A percentile compares a stretch with the other conserved stretches of the same genome.
Conservation (phyloP, 352 stramenopile genomes). For the Globisporangium cylindrosporum region DNA sequence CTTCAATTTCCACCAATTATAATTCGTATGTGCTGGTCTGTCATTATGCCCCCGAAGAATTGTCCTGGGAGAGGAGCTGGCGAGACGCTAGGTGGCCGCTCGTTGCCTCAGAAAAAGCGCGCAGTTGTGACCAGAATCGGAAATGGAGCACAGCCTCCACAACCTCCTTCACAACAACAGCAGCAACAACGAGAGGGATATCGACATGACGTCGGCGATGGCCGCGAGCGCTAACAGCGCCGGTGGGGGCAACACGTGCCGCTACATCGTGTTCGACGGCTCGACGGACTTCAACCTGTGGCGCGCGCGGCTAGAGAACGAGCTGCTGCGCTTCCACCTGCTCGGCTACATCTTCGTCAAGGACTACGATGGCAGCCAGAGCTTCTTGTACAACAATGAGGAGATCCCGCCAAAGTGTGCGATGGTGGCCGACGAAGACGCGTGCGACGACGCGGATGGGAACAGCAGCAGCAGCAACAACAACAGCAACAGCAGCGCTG, state of each 20-base stretch:
- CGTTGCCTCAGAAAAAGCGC: not conserved
- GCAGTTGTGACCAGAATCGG: not conserved
- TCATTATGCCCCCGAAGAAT: not conserved
- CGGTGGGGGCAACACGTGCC: slow-evolving; percentile 11
- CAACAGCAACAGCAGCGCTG: not conserved
- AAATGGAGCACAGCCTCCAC: not conserved
- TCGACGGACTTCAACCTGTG: slow-evolving; percentile 45
- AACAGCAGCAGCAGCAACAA: not conserved
- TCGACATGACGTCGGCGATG: slow-evolving; percentile 1
- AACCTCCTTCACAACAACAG: not conserved
- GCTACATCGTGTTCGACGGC: slow-evolving; percentile 36
- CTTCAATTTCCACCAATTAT: not conserved
- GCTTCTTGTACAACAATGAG: slow-evolving; percentile 40
- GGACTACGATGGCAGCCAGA: slow-evolving; percentile 45
- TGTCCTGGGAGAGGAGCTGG: not conserved
- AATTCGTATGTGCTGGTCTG: not conserved
- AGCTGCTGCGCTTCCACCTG: slow-evolving; percentile 49
- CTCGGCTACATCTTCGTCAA: slow-evolving; percentile 45
- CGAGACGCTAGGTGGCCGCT: not conserved
- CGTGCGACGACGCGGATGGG: not conserved
- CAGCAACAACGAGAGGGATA: not conserved
- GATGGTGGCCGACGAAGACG: slow-evolving; percentile 23
- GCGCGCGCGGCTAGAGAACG: slow-evolving; percentile 44
- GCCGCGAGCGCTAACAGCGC: slow-evolving; percentile 18
- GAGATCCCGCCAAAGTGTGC: slow-evolving; percentile 32